These are phyloP conservation scores for Arthrinium phaeospermum DNA, from an alignment of 2,329 filamentous ascomycete genomes.

Conservation along the genomic window DNA sequence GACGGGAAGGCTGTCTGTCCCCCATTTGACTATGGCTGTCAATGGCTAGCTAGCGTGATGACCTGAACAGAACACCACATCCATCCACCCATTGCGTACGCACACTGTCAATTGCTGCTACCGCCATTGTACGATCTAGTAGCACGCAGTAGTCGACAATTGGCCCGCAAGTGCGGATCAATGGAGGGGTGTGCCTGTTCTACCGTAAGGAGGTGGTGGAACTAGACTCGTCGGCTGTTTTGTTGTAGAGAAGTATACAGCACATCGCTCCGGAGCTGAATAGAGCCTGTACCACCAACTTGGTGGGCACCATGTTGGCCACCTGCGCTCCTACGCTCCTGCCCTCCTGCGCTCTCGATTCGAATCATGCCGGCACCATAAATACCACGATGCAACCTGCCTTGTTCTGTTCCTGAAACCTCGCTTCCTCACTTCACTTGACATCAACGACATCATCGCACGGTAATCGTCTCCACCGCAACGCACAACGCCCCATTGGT, in stretches of 20 bases:
- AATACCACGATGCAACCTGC: conserved; percentile 15
- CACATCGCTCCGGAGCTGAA: neutral
- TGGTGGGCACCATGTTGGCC: conserved; percentile 3
- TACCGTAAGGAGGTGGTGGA: neutral
- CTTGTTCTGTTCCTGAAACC: neutral
- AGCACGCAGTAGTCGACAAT: neutral
- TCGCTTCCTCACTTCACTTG: neutral
- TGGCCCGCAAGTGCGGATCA: conserved; percentile 11
- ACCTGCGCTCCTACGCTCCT: neutral
- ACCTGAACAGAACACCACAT: neutral
- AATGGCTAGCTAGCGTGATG: too few relatives aligned
- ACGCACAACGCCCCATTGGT: conserved; percentile 4
- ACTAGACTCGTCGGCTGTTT: conserved; percentile 1
- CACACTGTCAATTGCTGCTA: neutral
- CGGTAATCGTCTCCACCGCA: conserved; percentile 17
- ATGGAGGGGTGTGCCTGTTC: neutral
- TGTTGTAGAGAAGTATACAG: neutral
- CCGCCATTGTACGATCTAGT: neutral
- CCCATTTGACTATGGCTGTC: neutral
- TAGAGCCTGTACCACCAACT: conserved; percentile 1
- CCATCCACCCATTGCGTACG: neutral
- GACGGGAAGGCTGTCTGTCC: neutral
- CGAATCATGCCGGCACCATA: conserved; percentile 3
- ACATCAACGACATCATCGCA: conserved; percentile 19
- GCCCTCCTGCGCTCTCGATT: neutral